phyloP scores from a whole-genome alignment of 2,329 filamentous ascomycete species.

The Akanthomyces lecanii region DNA sequence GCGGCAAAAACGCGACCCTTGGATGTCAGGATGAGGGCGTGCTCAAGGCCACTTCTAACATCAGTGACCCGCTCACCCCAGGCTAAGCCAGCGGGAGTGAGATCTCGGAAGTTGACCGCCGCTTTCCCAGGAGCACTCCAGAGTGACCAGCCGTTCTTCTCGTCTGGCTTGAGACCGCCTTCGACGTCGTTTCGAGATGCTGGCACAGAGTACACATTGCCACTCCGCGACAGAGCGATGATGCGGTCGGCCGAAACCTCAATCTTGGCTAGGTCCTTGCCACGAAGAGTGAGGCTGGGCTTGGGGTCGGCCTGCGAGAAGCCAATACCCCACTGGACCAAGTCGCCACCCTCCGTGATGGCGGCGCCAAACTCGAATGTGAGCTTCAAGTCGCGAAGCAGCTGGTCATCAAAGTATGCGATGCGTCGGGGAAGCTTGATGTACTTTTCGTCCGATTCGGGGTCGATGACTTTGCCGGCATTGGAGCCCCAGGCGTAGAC shows the following conservation, averaged over 20 bases:
- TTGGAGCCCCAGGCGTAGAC: conserved; percentile 96
- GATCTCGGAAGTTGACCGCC: conserved; percentile 64
- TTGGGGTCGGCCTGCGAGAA: conserved; percentile 61
- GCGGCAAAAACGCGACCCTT: conserved; percentile 83
- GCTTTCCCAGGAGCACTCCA: conserved; percentile 45
- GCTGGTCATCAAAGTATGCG: conserved; percentile 74
- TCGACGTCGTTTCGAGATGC: conserved; percentile 69
- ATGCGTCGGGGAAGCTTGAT: conserved; percentile 80
- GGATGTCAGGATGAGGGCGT: conserved; percentile 79
- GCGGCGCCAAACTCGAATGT: conserved; percentile 79
- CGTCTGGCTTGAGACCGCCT: conserved; percentile 56
- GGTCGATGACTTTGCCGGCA: conserved; percentile 75
- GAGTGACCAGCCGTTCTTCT: conserved; percentile 65
- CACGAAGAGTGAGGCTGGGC: conserved; percentile 69
- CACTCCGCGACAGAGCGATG: conserved; percentile 69
- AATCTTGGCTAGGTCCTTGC: conserved; percentile 75
- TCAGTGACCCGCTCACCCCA: conserved; percentile 71
- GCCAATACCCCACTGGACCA: conserved; percentile 85
- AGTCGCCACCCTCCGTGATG: conserved; percentile 79
- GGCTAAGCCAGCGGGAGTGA: conserved; percentile 61
- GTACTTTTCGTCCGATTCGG: conserved; percentile 69
- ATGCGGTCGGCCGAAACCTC: conserved; percentile 79
- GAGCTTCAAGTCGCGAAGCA: conserved; percentile 83
- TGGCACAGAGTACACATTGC: conserved; percentile 80
- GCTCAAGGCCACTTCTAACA: conserved; percentile 76